Base-by-base conservation (phyloP, 108 stramenopile genomes). In the Skeletonema menzelii region DNA sequence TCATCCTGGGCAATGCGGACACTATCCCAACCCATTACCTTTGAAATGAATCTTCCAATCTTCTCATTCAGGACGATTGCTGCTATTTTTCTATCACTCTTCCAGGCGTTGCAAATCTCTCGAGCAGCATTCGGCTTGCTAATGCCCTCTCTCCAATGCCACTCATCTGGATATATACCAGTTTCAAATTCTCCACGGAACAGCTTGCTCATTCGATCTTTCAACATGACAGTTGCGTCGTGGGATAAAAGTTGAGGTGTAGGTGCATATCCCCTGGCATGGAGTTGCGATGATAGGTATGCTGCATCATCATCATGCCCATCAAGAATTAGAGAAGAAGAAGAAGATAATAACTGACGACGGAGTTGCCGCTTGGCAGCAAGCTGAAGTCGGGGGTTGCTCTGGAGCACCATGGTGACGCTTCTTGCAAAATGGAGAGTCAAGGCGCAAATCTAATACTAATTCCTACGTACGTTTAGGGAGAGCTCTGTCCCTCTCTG, bases 61-160 rank as follows among this genome's bases (percentile, higher is more conserved):
- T 64, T 20, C 20, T 70, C 60, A 35, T 42, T 62, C 2, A 80
- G 71, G 6, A 87, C 87, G n/a, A 87, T 56, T 5, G 56, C 32
- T 12, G 86, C 85, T 35, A 91, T 75, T 11, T 37, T 37, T 4
- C 67, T 38, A 42, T 70, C 68, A 24, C 83, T 42, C 69, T 91
- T 91, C 88, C 88, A 91, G 2, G 70, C 70, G 65, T 91, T 91
- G 53, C 87, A 85, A 4, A 91, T 86, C 59, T 91, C 85, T 49
- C 85, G 59, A 20, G 85, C 70, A 7, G 65, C 84, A 26, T 75
- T 31, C 11, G 65, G 67, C 38, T 35, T 38, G 40, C 67, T 70
- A 13, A 86, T 79, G 15, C 81, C 83, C 15, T 75, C 61, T 42
- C 84, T 62, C 87, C 87, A 91, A 74, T 91, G 88, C 83, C 84